Conservation (phyloP, 1,139 yeast genomes). For the Yamadazyma sp. region DNA sequence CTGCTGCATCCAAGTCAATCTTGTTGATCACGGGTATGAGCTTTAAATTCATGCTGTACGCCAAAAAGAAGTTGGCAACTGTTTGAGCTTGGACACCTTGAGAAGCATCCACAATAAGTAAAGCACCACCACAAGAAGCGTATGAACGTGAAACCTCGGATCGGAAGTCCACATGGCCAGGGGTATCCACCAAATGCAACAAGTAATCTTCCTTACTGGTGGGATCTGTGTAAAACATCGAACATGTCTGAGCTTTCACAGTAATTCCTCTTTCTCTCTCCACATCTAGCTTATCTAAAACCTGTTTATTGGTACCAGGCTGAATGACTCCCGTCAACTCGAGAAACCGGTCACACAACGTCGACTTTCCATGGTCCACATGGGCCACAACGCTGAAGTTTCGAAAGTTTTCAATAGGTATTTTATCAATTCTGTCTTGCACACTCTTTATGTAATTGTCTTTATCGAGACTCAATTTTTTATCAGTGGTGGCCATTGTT, state of each 20-base stretch:
- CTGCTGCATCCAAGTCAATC: conserved; percentile 87
- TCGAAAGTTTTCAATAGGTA: conserved; percentile 81
- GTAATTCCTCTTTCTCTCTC: conserved; percentile 96
- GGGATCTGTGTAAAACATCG: conserved; percentile 81
- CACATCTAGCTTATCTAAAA: conserved; percentile 86
- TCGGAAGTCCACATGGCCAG: conserved; percentile 96
- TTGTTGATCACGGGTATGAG: conserved; percentile 89
- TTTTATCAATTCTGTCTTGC: conserved; percentile 60
- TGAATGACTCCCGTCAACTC: conserved; percentile 89
- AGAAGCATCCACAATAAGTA: conserved; percentile 86
- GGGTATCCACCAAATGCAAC: conserved; percentile 91
- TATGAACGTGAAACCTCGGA: conserved; percentile 92
- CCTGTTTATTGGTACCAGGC: conserved; percentile 78
- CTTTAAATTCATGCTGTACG: conserved; percentile 79
- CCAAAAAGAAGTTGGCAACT: conserved; percentile 90
- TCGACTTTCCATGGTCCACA: conserved; percentile 96
- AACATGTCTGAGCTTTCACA: conserved; percentile 93
- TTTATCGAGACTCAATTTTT: conserved; percentile 26
- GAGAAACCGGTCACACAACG: conserved; percentile 80
- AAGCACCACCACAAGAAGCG: conserved; percentile 95
- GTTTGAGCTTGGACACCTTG: conserved; percentile 99
- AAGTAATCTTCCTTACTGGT: conserved; percentile 63
- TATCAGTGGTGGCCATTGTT: conserved; percentile 6
- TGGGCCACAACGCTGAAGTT: conserved; percentile 96
- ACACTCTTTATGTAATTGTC: conserved; percentile 32